A percentile compares a stretch with the other conserved stretches of the same genome.
Conservation (phyloP, 805 yeast genomes). For the Saturnispora sekii region DNA sequence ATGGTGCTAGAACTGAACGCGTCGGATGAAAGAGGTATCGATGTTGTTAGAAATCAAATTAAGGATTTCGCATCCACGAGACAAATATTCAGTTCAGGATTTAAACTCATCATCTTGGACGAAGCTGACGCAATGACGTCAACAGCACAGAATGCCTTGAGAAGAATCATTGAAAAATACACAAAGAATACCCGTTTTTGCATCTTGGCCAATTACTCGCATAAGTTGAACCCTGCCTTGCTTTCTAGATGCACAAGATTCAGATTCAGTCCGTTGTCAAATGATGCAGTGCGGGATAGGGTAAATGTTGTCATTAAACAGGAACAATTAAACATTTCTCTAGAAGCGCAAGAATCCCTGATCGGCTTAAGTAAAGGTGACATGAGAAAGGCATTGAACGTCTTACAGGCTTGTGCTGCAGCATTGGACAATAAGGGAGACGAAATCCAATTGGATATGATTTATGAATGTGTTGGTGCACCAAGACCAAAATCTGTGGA, state of each 20-base stretch:
- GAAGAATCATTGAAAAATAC: slow-evolving; percentile 83
- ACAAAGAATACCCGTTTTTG: slow-evolving; percentile 94
- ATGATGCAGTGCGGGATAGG: slow-evolving; percentile 58
- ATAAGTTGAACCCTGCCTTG: slow-evolving; percentile 90
- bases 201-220: slow-evolving; percentile 91
- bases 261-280: slow-evolving; percentile 75
- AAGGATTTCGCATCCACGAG: slow-evolving; percentile 93
- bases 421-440: slow-evolving; percentile 41
- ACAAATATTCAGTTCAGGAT: slow-evolving; percentile 81
- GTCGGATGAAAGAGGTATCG: slow-evolving; percentile 95
- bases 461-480: slow-evolving; percentile 92
- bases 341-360: slow-evolving; percentile 56
- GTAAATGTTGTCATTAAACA: slow-evolving; percentile 56
- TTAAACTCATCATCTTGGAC: slow-evolving; percentile 84
- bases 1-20: slow-evolving; percentile 96
- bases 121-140: slow-evolving; percentile 95
- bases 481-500: slow-evolving; percentile 86
- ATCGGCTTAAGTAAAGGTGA: slow-evolving; percentile 80
- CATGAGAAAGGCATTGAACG: slow-evolving; percentile 92
- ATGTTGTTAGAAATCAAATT: slow-evolving; percentile 95
- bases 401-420: slow-evolving; percentile 87
- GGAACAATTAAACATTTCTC: slow-evolving; percentile 52
- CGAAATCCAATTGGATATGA: slow-evolving; percentile 60
- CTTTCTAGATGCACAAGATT: slow-evolving; percentile 92
- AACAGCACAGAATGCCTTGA: slow-evolving; percentile 74